These are phyloP conservation scores for Boletus reticuloceps DNA, from an alignment of 768 basidiomycete genomes.

Conservation along the genomic window DNA sequence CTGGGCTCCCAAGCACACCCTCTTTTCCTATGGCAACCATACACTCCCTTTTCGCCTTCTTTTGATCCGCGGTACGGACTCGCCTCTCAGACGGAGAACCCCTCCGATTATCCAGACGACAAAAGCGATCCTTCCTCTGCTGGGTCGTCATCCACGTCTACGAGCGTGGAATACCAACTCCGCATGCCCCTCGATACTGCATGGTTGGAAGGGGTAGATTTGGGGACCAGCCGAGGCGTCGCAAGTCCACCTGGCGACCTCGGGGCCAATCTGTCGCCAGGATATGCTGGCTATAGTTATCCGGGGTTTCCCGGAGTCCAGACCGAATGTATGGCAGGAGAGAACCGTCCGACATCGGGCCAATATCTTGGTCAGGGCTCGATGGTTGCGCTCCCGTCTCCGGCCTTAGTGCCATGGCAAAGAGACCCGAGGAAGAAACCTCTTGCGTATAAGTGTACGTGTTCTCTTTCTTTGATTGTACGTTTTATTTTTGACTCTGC, in stretches of 20 bases:
- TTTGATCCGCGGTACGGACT: conserved; percentile 16
- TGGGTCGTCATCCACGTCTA: conserved; percentile 15
- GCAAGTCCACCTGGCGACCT: conserved; percentile 6
- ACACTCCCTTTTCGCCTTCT: conserved; percentile 21
- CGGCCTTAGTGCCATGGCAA: conserved; percentile 4
- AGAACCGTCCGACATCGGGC: conserved; percentile 10
- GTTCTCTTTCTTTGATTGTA: background rate
- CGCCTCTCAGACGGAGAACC: conserved; percentile 5
- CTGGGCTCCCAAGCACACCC: conserved; percentile 13
- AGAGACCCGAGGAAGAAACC: conserved; percentile 20
- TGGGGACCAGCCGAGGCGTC: background rate
- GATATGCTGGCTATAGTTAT: conserved; percentile 8
- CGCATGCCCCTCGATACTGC: conserved; percentile 5
- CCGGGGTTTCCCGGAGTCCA: conserved; percentile 16
- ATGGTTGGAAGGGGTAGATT: conserved; percentile 1
- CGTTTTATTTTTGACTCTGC: background rate
- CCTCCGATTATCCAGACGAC: conserved; percentile 23
- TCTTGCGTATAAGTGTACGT: conserved; percentile 31
- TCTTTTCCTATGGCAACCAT: conserved; percentile 30
- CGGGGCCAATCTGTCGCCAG: conserved; percentile 11
- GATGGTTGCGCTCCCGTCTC: background rate
- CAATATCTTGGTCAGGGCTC: background rate
- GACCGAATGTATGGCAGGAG: conserved; percentile 2
- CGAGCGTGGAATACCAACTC: conserved; percentile 10
- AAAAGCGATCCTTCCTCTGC: conserved; percentile 26